A percentile compares a stretch with the other conserved stretches of the same genome.
Conservation (phyloP, 331 rosid species). For the Stylosanthes scabra region DNA sequence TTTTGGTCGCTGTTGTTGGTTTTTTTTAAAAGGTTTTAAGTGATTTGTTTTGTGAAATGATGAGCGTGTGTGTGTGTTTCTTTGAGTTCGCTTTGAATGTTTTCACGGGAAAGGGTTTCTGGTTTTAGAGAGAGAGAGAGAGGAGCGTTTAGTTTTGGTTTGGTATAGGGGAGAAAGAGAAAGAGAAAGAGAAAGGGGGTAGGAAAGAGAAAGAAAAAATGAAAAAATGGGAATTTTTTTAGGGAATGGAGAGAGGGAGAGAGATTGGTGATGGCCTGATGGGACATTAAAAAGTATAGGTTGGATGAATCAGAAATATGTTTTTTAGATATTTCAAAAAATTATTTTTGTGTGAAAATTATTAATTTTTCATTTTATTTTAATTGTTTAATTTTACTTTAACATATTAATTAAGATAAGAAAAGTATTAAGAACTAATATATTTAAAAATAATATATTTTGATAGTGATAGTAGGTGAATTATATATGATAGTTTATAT, state of each 20-base stretch:
- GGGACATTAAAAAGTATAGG: slow-evolving; percentile 76
- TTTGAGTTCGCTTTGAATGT: slow-evolving; percentile 29
- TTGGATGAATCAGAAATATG: slow-evolving; percentile 53
- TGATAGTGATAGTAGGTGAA: too few relatives aligned
- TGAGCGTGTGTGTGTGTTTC: slow-evolving; percentile 7
- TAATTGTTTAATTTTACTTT: too few relatives aligned
- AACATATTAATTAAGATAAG: too few relatives aligned
- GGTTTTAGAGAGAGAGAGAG: slow-evolving; percentile 24
- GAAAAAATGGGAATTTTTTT: slow-evolving; percentile 5
- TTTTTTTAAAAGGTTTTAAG: background rate
- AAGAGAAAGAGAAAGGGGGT: background rate
- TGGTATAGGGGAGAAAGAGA: slow-evolving; percentile 1
- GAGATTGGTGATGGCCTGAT: slow-evolving; percentile 65
- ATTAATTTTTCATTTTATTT: too few relatives aligned
- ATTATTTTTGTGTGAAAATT: too few relatives aligned
- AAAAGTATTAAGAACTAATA: too few relatives aligned
- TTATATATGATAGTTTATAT: too few relatives aligned
- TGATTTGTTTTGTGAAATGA: background rate
- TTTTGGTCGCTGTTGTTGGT: background rate
- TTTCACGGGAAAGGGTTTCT: slow-evolving; percentile 45
- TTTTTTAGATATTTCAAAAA: too few relatives aligned
- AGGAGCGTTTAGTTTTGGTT: slow-evolving; percentile 29
- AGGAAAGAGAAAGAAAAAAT: background rate
- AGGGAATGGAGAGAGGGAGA: background rate
- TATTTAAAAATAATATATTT: too few relatives aligned